These are phyloP conservation scores for Cytospora piceicola DNA, from an alignment of 2,329 filamentous ascomycete genomes.

Conservation along the genomic window DNA sequence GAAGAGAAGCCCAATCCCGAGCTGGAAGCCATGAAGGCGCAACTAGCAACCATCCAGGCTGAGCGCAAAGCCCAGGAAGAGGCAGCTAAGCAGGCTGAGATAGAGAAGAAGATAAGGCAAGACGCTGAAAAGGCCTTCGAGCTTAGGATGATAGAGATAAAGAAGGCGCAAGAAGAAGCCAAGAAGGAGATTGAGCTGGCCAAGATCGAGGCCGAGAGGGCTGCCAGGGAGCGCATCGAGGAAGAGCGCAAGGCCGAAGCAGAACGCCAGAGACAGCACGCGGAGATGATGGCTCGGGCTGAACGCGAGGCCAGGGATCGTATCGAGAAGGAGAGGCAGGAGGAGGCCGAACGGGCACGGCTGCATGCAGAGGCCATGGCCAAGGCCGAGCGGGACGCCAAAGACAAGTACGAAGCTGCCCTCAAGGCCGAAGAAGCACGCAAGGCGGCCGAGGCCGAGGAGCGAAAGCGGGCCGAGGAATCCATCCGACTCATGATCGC, in stretches of 20 bases:
- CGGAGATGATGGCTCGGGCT: constrained; percentile 41
- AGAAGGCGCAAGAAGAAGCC: constrained; percentile 49
- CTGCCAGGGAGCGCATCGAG: constrained; percentile 46
- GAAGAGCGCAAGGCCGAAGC: constrained; percentile 45
- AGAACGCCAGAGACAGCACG: constrained; percentile 39
- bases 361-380: constrained; percentile 50
- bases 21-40: constrained; percentile 63
- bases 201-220: constrained; percentile 49
- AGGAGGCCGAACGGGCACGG: constrained; percentile 49
- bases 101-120: constrained; percentile 49
- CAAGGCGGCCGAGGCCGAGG: constrained; percentile 44
- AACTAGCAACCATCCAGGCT: constrained; percentile 56
- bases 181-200: constrained; percentile 53
- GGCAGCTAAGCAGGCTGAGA: constrained; percentile 48
- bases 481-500: constrained; percentile 50
- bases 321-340: constrained; percentile 41
- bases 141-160: constrained; percentile 41
- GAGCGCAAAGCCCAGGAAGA: constrained; percentile 52
- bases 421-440: constrained; percentile 44
- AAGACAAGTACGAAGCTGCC: constrained; percentile 45
- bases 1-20: constrained; percentile 53
- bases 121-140: constrained; percentile 52
- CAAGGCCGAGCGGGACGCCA: constrained; percentile 49
- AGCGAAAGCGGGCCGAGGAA: constrained; percentile 52
- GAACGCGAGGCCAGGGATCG: constrained; percentile 42